Percentiles rank a stretch among this genome's conserved stretches.
These are phyloP conservation scores for Hypericum perforatum DNA, from an alignment of 345 rosid species.

Conservation along the genomic window DNA sequence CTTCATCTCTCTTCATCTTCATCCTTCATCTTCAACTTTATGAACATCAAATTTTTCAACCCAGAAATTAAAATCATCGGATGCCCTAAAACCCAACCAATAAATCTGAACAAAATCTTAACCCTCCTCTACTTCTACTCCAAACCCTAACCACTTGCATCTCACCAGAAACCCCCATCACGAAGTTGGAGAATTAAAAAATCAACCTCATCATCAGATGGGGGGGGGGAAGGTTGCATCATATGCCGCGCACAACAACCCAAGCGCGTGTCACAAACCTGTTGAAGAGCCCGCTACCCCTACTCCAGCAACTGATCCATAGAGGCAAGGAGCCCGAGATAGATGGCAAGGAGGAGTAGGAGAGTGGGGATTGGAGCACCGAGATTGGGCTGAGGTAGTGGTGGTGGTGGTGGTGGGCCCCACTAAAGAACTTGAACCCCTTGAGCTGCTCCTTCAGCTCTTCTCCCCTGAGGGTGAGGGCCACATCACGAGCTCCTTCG, in stretches of 20 bases:
- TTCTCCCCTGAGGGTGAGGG: slow-evolving; percentile 46
- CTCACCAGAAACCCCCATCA: no score
- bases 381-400: slow-evolving; percentile 86
- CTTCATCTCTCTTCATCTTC: no score
- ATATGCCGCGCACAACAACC: slow-evolving; percentile 56
- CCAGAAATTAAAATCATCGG: no score
- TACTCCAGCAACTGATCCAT: slow-evolving; percentile 37
- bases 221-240: slow-evolving; percentile 43
- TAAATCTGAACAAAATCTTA: no score
- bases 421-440: slow-evolving; percentile 45
- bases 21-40: no score
- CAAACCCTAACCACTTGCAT: no score
- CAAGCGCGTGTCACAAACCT: slow-evolving; percentile 68
- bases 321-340: slow-evolving; percentile 19
- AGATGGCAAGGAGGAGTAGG: slow-evolving; percentile 48
- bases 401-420: slow-evolving; percentile 47
- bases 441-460: slow-evolving; percentile 64
- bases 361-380: slow-evolving; percentile 62
- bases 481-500: slow-evolving; percentile 46
- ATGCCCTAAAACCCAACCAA: no score
- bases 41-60: no score
- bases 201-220: slow-evolving; percentile 15
- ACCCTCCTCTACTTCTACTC: no score
- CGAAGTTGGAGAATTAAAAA: no score
- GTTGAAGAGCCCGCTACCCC: slow-evolving; percentile 42